phyloP scores from a whole-genome alignment of 345 rosid species.

The Limnanthes douglasii region DNA sequence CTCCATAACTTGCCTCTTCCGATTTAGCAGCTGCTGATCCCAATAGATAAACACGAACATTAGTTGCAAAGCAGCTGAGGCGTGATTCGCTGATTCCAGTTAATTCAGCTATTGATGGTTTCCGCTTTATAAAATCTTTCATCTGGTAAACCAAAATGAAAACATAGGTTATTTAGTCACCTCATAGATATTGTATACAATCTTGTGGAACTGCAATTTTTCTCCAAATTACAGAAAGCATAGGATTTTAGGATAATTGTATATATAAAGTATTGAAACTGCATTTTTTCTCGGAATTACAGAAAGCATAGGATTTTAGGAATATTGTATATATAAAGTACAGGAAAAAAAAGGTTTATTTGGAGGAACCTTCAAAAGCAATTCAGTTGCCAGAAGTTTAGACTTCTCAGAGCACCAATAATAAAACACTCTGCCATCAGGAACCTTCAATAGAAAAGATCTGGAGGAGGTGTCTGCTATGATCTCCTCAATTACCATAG shows the following conservation, averaged over 20 bases:
- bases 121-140: constrained; percentile 65
- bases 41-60: constrained; percentile 59
- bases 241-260: no score
- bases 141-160: no score
- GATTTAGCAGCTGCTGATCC: constrained; percentile 33
- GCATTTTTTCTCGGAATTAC: no score
- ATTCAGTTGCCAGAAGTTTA: constrained; percentile 70
- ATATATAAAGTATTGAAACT: no score
- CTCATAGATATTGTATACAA: no score
- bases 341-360: constrained; percentile 1
- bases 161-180: no score
- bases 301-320: constrained; percentile 1
- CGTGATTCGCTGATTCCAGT: constrained; percentile 88
- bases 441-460: constrained; percentile 49
- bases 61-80: constrained; percentile 77
- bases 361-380: constrained; percentile 58
- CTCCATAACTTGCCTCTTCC: constrained; percentile 13
- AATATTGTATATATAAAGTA: no score
- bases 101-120: constrained; percentile 79
- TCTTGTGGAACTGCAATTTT: no score
- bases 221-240: constrained; percentile 3
- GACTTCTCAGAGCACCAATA: constrained; percentile 97
- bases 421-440: constrained; percentile 40
- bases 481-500: constrained; percentile 46
- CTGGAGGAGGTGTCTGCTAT: constrained; percentile 66